Conservation (phyloP, 2,329 filamentous ascomycete genomes). For the Aureobasidium lini region DNA sequence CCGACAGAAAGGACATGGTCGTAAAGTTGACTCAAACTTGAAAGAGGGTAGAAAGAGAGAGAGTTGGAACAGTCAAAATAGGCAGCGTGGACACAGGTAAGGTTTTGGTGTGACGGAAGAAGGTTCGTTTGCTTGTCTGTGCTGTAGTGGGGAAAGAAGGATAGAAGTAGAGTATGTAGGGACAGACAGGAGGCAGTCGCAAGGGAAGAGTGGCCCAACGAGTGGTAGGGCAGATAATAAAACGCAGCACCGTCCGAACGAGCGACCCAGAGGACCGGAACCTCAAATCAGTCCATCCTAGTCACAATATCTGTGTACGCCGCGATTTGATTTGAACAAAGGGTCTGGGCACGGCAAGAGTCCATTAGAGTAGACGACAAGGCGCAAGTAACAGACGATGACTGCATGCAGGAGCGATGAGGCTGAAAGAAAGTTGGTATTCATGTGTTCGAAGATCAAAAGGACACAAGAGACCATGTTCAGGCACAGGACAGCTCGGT, state of each 20-base stretch:
- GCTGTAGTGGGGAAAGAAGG: slow-evolving; percentile 6
- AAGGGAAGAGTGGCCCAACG: not conserved
- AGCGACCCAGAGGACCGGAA: slow-evolving; percentile 6
- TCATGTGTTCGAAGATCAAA: not conserved
- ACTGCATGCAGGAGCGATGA: slow-evolving; percentile 5
- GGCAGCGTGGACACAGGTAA: not conserved
- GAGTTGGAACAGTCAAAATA: not conserved
- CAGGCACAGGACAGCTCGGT: not conserved
- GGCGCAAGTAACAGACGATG: slow-evolving; percentile 8
- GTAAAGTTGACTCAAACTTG: not conserved
- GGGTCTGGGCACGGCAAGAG: slow-evolving; percentile 2
- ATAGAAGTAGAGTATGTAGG: not conserved
- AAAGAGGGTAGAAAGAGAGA: not conserved
- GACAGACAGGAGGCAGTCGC: not conserved
- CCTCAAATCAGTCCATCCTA: slow-evolving; percentile 11
- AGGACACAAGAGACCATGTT: not conserved
- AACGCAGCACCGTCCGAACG: not conserved
- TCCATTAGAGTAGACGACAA: not conserved
- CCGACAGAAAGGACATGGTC: slow-evolving; percentile 35
- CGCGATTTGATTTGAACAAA: slow-evolving; percentile 6
- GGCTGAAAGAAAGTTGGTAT: not conserved
- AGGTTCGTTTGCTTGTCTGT: slow-evolving; percentile 12
- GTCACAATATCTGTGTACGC: slow-evolving; percentile 10
- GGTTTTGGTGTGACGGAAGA: slow-evolving; percentile 3
- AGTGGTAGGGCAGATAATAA: slow-evolving; percentile 9